Evolutionary conservation across 78 protist species (phyloP).

Genomic region (Dictyostelium purpureum): DNA sequence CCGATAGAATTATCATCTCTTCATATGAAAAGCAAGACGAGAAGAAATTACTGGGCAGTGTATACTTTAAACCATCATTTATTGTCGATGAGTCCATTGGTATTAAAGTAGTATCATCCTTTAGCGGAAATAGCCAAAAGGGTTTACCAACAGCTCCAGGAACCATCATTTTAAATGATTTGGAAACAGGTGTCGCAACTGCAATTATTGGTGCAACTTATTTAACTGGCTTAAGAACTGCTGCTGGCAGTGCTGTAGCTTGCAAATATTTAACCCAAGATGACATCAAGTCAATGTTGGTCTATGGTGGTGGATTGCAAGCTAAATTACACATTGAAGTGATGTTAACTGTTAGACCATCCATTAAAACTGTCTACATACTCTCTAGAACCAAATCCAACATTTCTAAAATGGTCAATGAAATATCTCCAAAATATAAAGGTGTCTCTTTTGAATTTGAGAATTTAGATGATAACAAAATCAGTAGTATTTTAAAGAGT

Average conservation of each 20-base stretch:
- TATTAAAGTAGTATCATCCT: slow-evolving; percentile 8
- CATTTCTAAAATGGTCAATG: neutral
- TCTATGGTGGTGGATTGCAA: slow-evolving; percentile 72
- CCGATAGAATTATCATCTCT: neutral
- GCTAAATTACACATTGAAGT: slow-evolving; percentile 49
- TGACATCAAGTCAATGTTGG: neutral
- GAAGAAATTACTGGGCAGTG: neutral
- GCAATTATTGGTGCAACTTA: slow-evolving; percentile 53
- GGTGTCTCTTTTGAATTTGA: slow-evolving; percentile 2
- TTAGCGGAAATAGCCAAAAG: neutral
- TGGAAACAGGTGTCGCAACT: slow-evolving; percentile 2
- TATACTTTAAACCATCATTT: slow-evolving; percentile 41
- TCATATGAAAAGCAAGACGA: neutral
- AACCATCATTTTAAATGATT: slow-evolving; percentile 33
- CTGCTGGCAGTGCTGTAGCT: slow-evolving; percentile 67
- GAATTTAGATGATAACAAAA: neutral
- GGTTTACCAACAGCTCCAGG: slow-evolving; percentile 63
- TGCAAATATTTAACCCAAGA: neutral
- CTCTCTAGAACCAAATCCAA: slow-evolving; percentile 5
- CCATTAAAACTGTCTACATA: slow-evolving; percentile 6
- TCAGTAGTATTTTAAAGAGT: neutral
- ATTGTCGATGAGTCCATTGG: slow-evolving; percentile 18
- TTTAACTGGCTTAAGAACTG: slow-evolving; percentile 67
- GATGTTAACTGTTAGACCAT: neutral
- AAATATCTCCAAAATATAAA: neutral